phyloP scores from a whole-genome alignment of 1,284 basidiomycete genomes.

The Lentinula novae-zelandiae region DNA sequence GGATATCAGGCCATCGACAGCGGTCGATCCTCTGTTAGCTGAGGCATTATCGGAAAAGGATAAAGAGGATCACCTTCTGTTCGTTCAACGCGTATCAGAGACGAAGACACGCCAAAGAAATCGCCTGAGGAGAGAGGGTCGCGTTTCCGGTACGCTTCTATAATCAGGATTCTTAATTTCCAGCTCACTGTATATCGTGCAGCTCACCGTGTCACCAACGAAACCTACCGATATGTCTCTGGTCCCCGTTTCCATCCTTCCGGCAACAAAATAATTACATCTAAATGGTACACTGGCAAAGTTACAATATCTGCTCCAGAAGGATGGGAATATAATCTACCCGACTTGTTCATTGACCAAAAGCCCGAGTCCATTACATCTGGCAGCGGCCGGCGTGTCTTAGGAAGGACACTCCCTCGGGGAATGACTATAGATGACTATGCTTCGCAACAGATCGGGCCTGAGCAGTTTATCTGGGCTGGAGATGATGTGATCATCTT shows the following conservation, averaged over 20 bases:
- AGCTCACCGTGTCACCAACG: constrained; percentile 68
- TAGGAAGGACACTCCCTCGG: constrained; percentile 51
- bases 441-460: constrained; percentile 64
- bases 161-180: background rate
- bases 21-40: constrained; percentile 23
- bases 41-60: constrained; percentile 33
- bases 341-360: constrained; percentile 24
- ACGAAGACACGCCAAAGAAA: constrained; percentile 40
- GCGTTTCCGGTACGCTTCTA: constrained; percentile 41
- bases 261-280: constrained; percentile 57
- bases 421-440: constrained; percentile 60
- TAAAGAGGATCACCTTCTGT: constrained; percentile 45
- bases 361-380: constrained; percentile 28
- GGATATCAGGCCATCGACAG: constrained; percentile 39
- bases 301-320: constrained; percentile 67
- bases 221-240: constrained; percentile 66
- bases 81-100: constrained; percentile 44
- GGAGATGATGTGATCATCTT: constrained; percentile 58
- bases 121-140: constrained; percentile 57
- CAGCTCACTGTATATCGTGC: background rate
- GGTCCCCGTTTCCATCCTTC: constrained; percentile 69
- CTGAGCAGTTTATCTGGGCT: constrained; percentile 65
- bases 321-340: constrained; percentile 62
- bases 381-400: constrained; percentile 50
- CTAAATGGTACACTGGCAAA: constrained; percentile 66